phyloP scores from a whole-genome alignment of 1,284 basidiomycete species.

The Irpex sp. region DNA sequence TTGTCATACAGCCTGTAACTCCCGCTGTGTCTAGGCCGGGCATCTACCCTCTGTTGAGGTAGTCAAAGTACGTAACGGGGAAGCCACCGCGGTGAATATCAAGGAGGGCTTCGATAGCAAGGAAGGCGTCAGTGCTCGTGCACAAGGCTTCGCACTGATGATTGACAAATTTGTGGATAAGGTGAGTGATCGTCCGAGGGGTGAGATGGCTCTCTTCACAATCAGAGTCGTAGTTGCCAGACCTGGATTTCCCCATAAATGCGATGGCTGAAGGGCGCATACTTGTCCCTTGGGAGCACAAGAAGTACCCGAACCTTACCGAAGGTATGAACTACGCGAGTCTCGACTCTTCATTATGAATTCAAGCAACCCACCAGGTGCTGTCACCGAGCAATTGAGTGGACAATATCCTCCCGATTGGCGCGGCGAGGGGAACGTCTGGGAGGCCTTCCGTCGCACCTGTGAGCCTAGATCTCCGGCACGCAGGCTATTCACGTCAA shows the following conservation, averaged over 20 bases:
- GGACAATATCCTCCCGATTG: slow-evolving; percentile 81
- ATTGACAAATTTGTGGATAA: slow-evolving; percentile 66
- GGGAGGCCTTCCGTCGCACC: slow-evolving; percentile 90
- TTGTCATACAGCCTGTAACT: neutral
- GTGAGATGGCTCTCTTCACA: slow-evolving; percentile 1
- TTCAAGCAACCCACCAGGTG: slow-evolving; percentile 35
- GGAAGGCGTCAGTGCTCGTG: slow-evolving; percentile 69
- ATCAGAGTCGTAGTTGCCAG: slow-evolving; percentile 57
- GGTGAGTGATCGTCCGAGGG: slow-evolving; percentile 35
- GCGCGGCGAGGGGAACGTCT: slow-evolving; percentile 79
- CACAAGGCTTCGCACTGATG: slow-evolving; percentile 74
- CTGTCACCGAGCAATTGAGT: slow-evolving; percentile 58
- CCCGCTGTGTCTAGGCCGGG: slow-evolving; percentile 52
- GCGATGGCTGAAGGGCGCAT: slow-evolving; percentile 89
- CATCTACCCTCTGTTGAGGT: slow-evolving; percentile 80
- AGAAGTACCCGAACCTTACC: slow-evolving; percentile 66
- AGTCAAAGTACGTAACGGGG: slow-evolving; percentile 70
- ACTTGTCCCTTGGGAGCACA: slow-evolving; percentile 84
- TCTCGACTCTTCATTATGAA: slow-evolving; percentile 5
- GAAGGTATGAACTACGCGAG: slow-evolving; percentile 36
- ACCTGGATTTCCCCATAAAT: slow-evolving; percentile 92
- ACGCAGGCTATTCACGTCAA: slow-evolving; percentile 76
- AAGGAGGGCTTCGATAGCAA: slow-evolving; percentile 56
- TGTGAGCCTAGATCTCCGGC: slow-evolving; percentile 80
- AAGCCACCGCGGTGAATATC: slow-evolving; percentile 58